Base-by-base conservation (phyloP, 2,329 filamentous ascomycete genomes). In the Sordariomycetes sp. region DNA sequence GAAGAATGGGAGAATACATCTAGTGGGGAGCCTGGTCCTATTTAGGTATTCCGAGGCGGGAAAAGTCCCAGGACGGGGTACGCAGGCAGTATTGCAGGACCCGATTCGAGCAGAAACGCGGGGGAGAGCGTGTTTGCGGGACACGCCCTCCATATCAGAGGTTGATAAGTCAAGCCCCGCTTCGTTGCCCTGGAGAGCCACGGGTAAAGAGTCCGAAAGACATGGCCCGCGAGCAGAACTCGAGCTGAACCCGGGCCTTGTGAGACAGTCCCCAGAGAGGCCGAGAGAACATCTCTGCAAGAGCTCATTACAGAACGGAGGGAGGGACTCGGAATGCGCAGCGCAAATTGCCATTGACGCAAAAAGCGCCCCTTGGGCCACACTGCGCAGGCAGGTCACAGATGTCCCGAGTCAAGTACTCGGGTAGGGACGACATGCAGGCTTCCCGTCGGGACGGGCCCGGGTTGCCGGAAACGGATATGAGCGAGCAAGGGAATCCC, bases 401-500 rank as follows among this genome's bases (percentile, higher is more conserved):
- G 24, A 35, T 25, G n/a, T 18, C 35, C 28, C 37, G 43, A 48
- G 54, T 28, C 37, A 46, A 34, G 34, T 24, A 48, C 34, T 28
- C 37, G 24, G 20, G 34, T 24, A 18, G 20, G 54, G 37, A n/a
- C 32, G 54, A 55, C 40, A 55, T 57, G 55, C 55, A 51, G 50
- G 55, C 18, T 20, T 35, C 24, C 55, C 43, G 55, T 50, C 46
- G 8, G 20, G n/a, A n/a, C 55, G 28, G 55, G 32, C 43, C 55
- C 55, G 32, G 55, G 50, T 51, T 57, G 43, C 55, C 55, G 55
- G 43, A 57, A 57, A 18, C 28, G 25, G 55, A 57, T 51, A 51
- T 51, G 28, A 32, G 28, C 28, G 28, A 32, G 28, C 28, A 32
- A 32, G 28, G 28, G 28, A 32, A 32, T 32, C 28, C 28, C 28